A percentile compares a stretch with the other conserved stretches of the same genome.
These are phyloP conservation scores for Emiliania huxleyi DNA, from an alignment of 78 protist species.

Conservation along the genomic window DNA sequence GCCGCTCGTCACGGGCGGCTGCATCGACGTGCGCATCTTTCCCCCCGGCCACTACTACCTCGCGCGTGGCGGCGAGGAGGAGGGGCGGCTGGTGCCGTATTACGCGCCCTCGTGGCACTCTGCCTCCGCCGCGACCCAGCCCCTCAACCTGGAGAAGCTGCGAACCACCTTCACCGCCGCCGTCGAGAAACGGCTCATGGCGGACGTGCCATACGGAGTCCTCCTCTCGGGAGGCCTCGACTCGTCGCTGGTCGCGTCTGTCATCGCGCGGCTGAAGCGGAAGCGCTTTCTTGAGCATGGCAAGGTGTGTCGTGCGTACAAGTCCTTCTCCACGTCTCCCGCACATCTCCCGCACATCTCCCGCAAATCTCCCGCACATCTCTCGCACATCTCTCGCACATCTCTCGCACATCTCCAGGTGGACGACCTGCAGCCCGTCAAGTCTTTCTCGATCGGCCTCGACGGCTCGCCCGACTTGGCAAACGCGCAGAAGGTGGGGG, in stretches of 20 bases:
- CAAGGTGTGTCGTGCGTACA: no score
- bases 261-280: not conserved
- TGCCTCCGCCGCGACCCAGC: not conserved
- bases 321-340: no score
- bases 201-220: conserved; percentile 44
- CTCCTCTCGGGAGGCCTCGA: conserved; percentile 41
- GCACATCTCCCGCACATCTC: no score
- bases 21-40: not conserved
- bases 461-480: conserved; percentile 51
- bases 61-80: not conserved
- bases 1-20: not conserved
- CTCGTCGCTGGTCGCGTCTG: conserved; percentile 39
- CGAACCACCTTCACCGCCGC: not conserved
- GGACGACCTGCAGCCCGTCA: not conserved
- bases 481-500: conserved; percentile 48
- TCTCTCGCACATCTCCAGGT: not conserved
- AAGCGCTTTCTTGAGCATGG: not conserved
- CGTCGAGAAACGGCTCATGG: conserved; percentile 32
- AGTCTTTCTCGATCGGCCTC: conserved; percentile 43
- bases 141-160: not conserved
- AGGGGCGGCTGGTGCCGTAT: not conserved
- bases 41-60: conserved; percentile 16
- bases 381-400: no score
- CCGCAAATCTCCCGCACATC: no score
- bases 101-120: not conserved